phyloP scores from a whole-genome alignment of 176 grass and related monocot genomes.

The Carex pumila region DNA sequence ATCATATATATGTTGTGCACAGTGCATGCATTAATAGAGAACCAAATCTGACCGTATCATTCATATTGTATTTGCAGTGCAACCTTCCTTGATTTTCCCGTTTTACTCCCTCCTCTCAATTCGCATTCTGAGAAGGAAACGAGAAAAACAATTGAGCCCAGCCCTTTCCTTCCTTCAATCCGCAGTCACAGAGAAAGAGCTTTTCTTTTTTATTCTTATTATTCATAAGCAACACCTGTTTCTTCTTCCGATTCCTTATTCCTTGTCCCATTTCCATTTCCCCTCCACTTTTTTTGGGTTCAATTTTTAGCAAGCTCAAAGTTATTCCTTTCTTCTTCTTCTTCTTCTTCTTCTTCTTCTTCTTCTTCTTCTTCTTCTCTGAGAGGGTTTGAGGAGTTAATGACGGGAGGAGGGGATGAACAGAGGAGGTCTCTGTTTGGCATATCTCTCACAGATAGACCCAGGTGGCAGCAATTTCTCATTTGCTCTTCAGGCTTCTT shows the following conservation, averaged over 20 bases:
- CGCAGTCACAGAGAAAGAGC: no score
- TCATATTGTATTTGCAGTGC: not conserved
- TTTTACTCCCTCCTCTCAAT: not conserved
- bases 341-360: not conserved
- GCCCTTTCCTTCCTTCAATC: no score
- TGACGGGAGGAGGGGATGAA: conserved; percentile 37
- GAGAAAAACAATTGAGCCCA: not conserved
- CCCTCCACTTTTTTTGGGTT: not conserved
- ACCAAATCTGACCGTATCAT: not conserved
- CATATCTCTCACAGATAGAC: conserved; percentile 52
- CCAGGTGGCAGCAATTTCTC: conserved; percentile 86
- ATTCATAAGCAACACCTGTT: not conserved
- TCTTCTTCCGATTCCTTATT: conserved; percentile 12
- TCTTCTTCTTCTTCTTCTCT: not conserved
- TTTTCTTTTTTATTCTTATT: not conserved
- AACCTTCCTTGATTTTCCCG: not conserved
- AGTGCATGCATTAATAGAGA: not conserved
- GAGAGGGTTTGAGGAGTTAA: not conserved
- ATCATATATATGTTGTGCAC: no score
- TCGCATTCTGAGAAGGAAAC: not conserved
- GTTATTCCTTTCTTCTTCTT: not conserved
- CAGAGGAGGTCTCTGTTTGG: conserved; percentile 63
- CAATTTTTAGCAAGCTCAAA: not conserved
- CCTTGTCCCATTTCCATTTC: not conserved
- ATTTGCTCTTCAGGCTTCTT: conserved; percentile 90